Evolutionary conservation across 2,329 filamentous ascomycete species (phyloP), one percentile per base, ranked within the genome.

Genomic region (Passalora sequoiae): DNA sequence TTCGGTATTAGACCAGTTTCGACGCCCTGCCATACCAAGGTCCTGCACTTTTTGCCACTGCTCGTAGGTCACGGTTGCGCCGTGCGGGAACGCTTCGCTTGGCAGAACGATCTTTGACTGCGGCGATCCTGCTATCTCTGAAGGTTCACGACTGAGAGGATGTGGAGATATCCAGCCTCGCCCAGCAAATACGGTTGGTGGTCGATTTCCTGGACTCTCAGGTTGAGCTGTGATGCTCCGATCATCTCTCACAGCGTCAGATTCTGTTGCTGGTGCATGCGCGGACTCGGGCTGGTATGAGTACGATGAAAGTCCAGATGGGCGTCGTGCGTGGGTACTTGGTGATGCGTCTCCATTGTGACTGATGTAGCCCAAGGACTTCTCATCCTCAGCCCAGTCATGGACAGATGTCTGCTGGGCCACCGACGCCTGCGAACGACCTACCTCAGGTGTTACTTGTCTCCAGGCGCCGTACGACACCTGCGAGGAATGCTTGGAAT

Each of bases 151-250:
- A 30, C 59, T 61, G 2, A 62, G 50, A 4, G 60, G 60, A 24
- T 63, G 60, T 6, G 59, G 59, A n/a, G 59, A 59, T 29, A 63
- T 62, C 60, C 60, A 63, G 32, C 60, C 60, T 35, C 49, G 50
- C 29, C 60, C 60, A 4, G 60, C 60, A 27, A 60, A 62, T 13
- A 60, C 45, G 8, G 56, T 59, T n/a, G 44, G 35, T 4, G 12
- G 36, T 21, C 20, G 10, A 3, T 36, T 12, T 10, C 15, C 20
- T 19, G 8, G 8, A 7, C 8, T 19, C 7, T 19, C 30, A 33
- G 30, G 13, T 19, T 19, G 21, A 19, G 15, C 30, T 8, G 12
- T 31, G 8, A 7, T 12, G 7, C 20, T 16, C 15, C 15, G 15
- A 12, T 19, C 30, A 8, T 19, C 13, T 17, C 15, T 9, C 6